Evolutionary conservation across 345 rosid genomes (phyloP).

Genomic region (Tarenaya hassleriana): DNA sequence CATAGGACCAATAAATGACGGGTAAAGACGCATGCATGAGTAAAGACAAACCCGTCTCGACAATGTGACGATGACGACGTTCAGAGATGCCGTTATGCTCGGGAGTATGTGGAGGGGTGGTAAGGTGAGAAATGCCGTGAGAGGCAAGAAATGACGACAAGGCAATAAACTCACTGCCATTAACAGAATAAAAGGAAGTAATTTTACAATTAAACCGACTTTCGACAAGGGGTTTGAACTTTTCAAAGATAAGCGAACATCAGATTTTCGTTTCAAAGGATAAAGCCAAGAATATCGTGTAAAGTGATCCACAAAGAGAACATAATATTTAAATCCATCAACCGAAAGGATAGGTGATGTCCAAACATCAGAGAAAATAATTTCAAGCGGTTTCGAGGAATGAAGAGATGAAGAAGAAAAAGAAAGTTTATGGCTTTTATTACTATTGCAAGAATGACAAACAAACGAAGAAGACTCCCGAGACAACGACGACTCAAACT

Average conservation of each 20-base stretch:
- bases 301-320: neutral
- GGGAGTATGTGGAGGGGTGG: neutral
- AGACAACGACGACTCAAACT: neutral
- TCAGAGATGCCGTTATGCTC: constrained; percentile 12
- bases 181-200: too few relatives aligned
- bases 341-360: neutral
- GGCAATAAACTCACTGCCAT: too few relatives aligned
- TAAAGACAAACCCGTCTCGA: too few relatives aligned
- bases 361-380: neutral
- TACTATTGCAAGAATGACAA: neutral
- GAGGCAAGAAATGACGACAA: too few relatives aligned
- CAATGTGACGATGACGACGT: too few relatives aligned
- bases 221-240: too few relatives aligned
- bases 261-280: too few relatives aligned
- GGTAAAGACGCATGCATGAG: too few relatives aligned
- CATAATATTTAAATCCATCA: constrained; percentile 1
- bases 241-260: too few relatives aligned
- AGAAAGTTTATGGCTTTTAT: constrained; percentile 7
- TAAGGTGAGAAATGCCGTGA: neutral
- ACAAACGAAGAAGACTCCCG: neutral
- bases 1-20: too few relatives aligned
- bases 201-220: too few relatives aligned
- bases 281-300: too few relatives aligned
- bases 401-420: neutral
- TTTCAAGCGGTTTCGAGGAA: neutral